These are phyloP conservation scores for Colletotrichum endophyticum DNA, from an alignment of 2,329 filamentous ascomycete genomes.

Conservation along the genomic window DNA sequence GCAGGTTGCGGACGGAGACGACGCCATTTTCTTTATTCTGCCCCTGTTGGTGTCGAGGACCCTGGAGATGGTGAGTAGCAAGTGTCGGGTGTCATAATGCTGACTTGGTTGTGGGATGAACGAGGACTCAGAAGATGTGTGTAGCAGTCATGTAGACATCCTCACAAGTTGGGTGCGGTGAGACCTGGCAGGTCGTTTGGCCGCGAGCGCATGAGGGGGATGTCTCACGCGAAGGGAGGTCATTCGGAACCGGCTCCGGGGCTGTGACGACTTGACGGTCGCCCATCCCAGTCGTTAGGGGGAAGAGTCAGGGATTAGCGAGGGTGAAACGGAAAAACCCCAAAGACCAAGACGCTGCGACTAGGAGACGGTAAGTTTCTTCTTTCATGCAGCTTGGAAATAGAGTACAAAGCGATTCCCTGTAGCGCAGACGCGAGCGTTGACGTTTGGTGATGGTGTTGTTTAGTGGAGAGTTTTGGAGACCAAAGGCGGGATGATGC, in stretches of 20 bases:
- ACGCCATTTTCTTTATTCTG: background rate
- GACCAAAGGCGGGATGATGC: background rate
- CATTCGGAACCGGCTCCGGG: slow-evolving; percentile 18
- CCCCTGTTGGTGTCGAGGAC: background rate
- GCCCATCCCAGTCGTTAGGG: background rate
- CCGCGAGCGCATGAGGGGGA: slow-evolving; percentile 18
- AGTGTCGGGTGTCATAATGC: slow-evolving; percentile 12
- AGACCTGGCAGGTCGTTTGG: slow-evolving; percentile 18
- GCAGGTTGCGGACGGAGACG: background rate
- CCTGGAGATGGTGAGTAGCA: background rate
- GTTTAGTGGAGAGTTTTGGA: background rate
- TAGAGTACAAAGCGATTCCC: background rate
- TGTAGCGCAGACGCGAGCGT: background rate
- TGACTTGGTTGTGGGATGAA: slow-evolving; percentile 13
- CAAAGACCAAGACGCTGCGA: background rate
- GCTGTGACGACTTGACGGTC: background rate
- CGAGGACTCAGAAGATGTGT: background rate
- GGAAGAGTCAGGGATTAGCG: background rate
- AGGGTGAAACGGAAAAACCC: background rate
- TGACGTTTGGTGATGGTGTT: background rate
- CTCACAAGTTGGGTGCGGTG: slow-evolving; percentile 17
- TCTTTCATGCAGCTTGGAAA: background rate
- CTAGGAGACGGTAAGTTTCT: background rate
- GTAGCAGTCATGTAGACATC: slow-evolving; percentile 15
- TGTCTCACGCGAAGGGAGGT: slow-evolving; percentile 16